phyloP scores from a whole-genome alignment of 1,139 yeast species.

The Zygosaccharomyces pseudobailii region DNA sequence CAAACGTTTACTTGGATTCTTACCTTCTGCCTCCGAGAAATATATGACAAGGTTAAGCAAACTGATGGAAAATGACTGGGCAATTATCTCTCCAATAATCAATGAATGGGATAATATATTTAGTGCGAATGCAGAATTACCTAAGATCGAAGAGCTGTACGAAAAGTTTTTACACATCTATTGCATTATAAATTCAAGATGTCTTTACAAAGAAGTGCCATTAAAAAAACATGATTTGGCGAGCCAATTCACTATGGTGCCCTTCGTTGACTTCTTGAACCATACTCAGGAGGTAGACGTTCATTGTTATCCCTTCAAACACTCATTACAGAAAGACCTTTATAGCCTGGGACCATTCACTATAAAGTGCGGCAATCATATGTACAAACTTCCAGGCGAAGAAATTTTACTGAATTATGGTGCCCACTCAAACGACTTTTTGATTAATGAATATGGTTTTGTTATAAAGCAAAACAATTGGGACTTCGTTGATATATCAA shows the following conservation, averaged over 20 bases:
- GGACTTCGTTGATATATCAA: conserved; percentile 66
- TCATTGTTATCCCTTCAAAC: conserved; percentile 27
- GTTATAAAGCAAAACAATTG: conserved; percentile 51
- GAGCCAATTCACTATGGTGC: conserved; percentile 86
- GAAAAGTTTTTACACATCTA: conserved; percentile 60
- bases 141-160: conserved; percentile 28
- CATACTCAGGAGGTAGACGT: conserved; percentile 48
- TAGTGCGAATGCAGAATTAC: not conserved
- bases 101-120: conserved; percentile 21
- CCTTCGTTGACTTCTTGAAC: conserved; percentile 83
- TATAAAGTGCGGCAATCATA: conserved; percentile 23
- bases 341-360: conserved; percentile 23
- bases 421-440: conserved; percentile 76
- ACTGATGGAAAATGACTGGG: conserved; percentile 26
- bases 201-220: conserved; percentile 72
- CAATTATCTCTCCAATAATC: conserved; percentile 17
- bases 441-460: conserved; percentile 86
- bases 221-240: conserved; percentile 37
- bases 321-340: conserved; percentile 12
- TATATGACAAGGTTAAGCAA: conserved; percentile 20
- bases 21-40: conserved; percentile 29
- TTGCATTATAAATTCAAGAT: conserved; percentile 87
- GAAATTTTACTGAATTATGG: conserved; percentile 79
- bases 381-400: conserved; percentile 40
- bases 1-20: conserved; percentile 11